Base-by-base conservation (phyloP, 352 stramenopile species). In the Phytophthora pistaciae region DNA sequence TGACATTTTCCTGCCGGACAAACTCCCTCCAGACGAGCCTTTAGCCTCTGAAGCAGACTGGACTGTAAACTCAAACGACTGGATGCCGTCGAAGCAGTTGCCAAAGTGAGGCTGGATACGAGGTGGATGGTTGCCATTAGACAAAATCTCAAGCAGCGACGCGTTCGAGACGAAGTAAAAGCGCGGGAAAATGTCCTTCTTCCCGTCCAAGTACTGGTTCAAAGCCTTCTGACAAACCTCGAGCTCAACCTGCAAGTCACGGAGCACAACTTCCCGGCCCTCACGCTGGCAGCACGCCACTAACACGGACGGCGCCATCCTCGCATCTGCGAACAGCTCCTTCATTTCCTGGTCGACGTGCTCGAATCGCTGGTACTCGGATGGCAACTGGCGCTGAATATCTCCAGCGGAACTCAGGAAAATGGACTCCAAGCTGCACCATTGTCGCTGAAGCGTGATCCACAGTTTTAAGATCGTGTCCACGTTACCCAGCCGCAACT, bases 81-180 rank as follows among this genome's bases (percentile, higher is more conserved):
- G 78, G 53, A 98, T 96, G 8, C 92, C 93, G 33, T 98, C 93
- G 66, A 98, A 98, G 54, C 94, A 95, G 55, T 96, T 94, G 9
- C 91, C 90, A 48, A 98, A 88, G 67, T 98, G 93, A 11, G 90
- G 89, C 70, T 96, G 84, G 20, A 98, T 84, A 8, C 91, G 90
- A 3, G 88, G 84, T 9, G 94, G 94, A 2, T 75, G 67, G 53
- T 95, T 98, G 5, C 96, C 96, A 75, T 99, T 98, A 8, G 89
- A 98, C 33, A 99, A 77, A 65, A 99, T 99, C 63, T 99, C 95
- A 3, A 99, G 85, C 31, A 99, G 70, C 23, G 93, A 96, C 18
- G 97, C 91, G 25, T 98, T 98, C 13, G 94, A 98, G 36, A 99
- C 93, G 65, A 99, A 99, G 66, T 99, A 99, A 68, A 99, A 99